Percentiles rank a stretch among this genome's conserved stretches.
Conservation (phyloP, 2,329 filamentous ascomycete genomes). For the Diaporthe citrichinensis region DNA sequence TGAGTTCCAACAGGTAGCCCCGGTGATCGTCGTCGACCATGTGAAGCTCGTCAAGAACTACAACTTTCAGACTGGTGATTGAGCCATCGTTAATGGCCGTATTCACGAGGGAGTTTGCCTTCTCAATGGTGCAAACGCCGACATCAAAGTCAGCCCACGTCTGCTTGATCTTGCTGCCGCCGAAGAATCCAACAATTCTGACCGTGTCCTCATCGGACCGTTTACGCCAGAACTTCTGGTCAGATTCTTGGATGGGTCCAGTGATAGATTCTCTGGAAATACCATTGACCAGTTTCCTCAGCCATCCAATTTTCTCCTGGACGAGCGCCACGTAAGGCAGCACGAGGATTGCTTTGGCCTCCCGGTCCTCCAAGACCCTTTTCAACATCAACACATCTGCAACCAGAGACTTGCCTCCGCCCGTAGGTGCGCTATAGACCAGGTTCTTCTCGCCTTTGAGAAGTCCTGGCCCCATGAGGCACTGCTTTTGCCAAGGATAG, state of each 20-base stretch:
- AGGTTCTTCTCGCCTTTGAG: conserved; percentile 77
- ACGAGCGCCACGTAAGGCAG: conserved; percentile 85
- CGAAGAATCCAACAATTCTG: conserved; percentile 80
- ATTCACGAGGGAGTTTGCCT: conserved; percentile 83
- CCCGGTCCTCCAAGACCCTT: conserved; percentile 73
- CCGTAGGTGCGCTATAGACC: conserved; percentile 85
- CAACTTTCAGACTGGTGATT: conserved; percentile 73
- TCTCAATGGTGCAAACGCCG: conserved; percentile 85
- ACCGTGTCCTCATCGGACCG: conserved; percentile 71
- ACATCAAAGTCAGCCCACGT: conserved; percentile 84
- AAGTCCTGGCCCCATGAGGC: conserved; percentile 76
- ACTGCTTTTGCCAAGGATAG: conserved; percentile 85
- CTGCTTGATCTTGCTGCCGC: conserved; percentile 76
- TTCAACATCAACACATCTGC: conserved; percentile 82
- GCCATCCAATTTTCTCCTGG: conserved; percentile 83
- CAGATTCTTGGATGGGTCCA: conserved; percentile 50
- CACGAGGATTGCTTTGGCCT: conserved; percentile 78
- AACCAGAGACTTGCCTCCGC: conserved; percentile 83
- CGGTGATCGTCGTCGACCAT: conserved; percentile 85
- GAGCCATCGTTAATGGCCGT: conserved; percentile 79
- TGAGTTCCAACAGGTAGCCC: conserved; percentile 81
- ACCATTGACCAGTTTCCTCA: conserved; percentile 75
- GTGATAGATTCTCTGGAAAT: conserved; percentile 60
- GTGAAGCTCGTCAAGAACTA: conserved; percentile 85
- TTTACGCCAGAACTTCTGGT: conserved; percentile 63